Base-by-base conservation (phyloP, 257 asterid genomes). In the Solanum commersonii region DNA sequence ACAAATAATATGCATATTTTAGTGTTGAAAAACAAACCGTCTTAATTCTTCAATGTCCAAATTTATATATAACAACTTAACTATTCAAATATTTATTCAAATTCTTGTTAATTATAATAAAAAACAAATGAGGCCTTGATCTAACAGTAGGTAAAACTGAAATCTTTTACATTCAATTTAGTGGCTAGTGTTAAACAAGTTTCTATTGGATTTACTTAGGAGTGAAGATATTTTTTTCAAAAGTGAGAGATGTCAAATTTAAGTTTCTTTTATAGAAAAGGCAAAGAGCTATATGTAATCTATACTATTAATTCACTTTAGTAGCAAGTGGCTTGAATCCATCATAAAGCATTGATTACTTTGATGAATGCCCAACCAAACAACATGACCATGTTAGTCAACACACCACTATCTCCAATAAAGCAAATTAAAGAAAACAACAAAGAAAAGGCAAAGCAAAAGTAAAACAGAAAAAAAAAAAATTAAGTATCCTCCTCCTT, bases 281-380 rank as follows among this genome's bases (percentile, higher is more conserved):
- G 25, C 68, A 27, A 27, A 79, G 67, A 16, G 40, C 85, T 25
- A 44, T 16, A 15, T 9, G 85, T 27, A 44, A 44, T 44, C 14
- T 79, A 79, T 79, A 14, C 16, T 81, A 73, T 35, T 73, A 35
- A 73, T 83, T 87, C 87, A 87, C 89, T 87, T 90, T 89, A 84
- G 49, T 56, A 5, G 88, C 91, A 56, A 88, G 83, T 88, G 89
- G 88, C 87, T 73, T 88, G 52, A 42, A 72, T 60, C 90, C 90
- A 88, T 79, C 72, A 29, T 82, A 91, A 90, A 84, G 91, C 88
- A 84, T 89, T 90, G 90, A 89, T 87, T 89, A 90, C 92, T 89
- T 90, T 88, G 89, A 90, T 90, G 91, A 88, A 88, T 67, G 81
- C 89, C 90, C 93, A 87, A 90, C 93, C 92, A 91, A 91, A 91